Conservation (phyloP, 495 filamentous ascomycete genomes). For the Trichoderma reesei region DNA sequence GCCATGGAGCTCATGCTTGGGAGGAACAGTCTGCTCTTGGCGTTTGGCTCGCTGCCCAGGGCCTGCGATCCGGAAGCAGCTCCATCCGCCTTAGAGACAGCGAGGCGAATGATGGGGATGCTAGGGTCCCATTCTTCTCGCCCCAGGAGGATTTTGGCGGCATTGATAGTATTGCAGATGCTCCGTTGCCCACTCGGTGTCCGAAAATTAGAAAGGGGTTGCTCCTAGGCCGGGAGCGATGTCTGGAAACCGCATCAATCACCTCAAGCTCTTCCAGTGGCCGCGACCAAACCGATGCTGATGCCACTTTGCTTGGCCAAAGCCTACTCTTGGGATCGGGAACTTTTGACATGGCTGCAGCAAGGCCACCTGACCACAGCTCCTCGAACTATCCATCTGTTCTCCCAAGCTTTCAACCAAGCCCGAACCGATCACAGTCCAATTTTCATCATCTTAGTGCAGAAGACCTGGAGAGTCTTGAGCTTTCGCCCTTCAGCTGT, state of each 20-base stretch:
- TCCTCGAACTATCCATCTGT: neutral
- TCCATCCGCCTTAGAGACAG: neutral
- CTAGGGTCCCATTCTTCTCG: neutral
- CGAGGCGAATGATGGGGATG: neutral
- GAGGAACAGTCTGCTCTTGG: slow-evolving; percentile 8
- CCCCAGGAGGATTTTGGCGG: neutral
- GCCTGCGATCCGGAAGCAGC: neutral
- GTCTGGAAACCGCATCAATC: neutral
- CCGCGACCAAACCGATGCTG: neutral
- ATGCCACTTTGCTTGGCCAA: neutral
- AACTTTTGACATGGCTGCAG: neutral
- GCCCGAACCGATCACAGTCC: neutral
- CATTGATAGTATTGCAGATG: slow-evolving; percentile 1
- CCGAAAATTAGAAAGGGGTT: neutral
- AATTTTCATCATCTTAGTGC: slow-evolving; percentile 1
- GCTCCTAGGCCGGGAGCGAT: neutral
- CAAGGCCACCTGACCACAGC: neutral
- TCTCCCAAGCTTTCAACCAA: neutral
- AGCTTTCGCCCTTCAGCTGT: neutral
- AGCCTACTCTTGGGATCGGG: neutral
- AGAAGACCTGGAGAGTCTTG: neutral
- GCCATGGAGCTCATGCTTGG: slow-evolving; percentile 4
- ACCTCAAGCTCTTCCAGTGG: neutral
- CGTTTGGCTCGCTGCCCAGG: slow-evolving; percentile 9
- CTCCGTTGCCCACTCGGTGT: neutral